Base-by-base conservation (phyloP, 1,284 basidiomycete species). In the Ceratobasidium sp. region DNA sequence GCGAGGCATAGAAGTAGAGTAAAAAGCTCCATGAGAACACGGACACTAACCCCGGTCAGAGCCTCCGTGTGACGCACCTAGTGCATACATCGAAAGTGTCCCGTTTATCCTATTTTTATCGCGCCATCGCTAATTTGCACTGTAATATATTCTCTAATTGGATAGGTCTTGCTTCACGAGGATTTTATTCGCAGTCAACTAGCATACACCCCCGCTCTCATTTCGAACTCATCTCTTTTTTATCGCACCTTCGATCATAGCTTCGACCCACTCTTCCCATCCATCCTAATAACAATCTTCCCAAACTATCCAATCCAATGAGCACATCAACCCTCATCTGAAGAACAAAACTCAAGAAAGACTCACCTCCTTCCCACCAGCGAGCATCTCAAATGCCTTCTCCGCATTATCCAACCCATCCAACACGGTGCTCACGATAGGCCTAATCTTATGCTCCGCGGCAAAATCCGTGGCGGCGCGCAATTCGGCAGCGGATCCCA, bases 401-500 rank as follows among this genome's bases (percentile, higher is more conserved):
- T 92, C 88, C 0, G 89, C 90, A 1, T 85, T 81, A 76, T 91
- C 91, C 44, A 96, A 84, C 0, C 92, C 92, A 57, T 90, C 84
- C 14, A 95, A 80, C 24, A 94, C 87, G 71, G 89, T 87, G n/a
- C 92, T 92, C 3, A 96, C 88, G 60, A 91, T 84, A 0, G 94
- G 94, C 0, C 89, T 84, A 76, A 96, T 90, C 57, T 84, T 85
- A 78, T 95, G 90, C 79, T 89, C 80, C 3, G 85, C 84, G 41
- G 95, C 82, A 82, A 96, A 96, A 19, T 84, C 82, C 0, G 94
- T 92, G 27, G 92, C 92, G 45, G 90, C 87, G 67, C 86, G 81
- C 74, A 96, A 87, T 83, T 96, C 94, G 73, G 88, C 84, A 73
- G 87, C 87, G n/a, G 93, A 94, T 15, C 94, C 95, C 92, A 96